phyloP scores from a whole-genome alignment of 371 early-diverging fungal genomes.

The Phascolomyces articulosus region DNA sequence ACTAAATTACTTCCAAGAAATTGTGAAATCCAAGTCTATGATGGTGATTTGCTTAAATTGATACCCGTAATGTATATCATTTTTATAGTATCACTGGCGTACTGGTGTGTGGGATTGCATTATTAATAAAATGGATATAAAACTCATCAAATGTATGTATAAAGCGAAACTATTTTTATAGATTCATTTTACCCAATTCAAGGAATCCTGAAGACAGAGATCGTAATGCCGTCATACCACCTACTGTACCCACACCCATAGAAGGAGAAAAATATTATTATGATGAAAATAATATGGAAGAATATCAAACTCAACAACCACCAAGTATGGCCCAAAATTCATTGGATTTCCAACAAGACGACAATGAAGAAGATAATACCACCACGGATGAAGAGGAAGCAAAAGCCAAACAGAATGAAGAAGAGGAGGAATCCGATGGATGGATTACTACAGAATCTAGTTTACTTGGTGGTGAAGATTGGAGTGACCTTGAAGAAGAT shows the following conservation, averaged over 20 bases:
- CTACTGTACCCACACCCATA: background rate
- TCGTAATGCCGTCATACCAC: background rate
- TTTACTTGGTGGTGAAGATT: background rate
- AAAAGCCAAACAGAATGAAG: too few species aligned
- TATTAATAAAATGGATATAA: too few species aligned
- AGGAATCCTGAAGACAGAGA: background rate
- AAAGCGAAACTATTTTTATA: too few species aligned
- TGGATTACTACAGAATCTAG: slow-evolving; percentile 3
- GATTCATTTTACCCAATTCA: background rate
- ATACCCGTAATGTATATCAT: background rate
- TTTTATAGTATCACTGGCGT: background rate
- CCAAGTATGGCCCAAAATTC: background rate
- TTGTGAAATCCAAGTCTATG: background rate
- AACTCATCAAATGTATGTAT: too few species aligned
- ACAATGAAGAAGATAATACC: background rate
- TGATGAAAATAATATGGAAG: slow-evolving; percentile 4
- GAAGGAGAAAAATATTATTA: background rate
- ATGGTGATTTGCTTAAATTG: background rate
- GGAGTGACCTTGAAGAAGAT: background rate
- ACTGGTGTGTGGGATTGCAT: background rate
- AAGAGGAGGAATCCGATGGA: slow-evolving; percentile 1
- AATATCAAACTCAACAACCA: slow-evolving; percentile 5
- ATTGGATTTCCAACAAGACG: too few species aligned
- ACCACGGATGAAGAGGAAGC: too few species aligned
- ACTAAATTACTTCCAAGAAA: background rate